Evolutionary conservation across 2,329 filamentous ascomycete genomes (phyloP), one percentile per base, ranked within the genome.

Genomic region (Ascochyta viciae-villosae): DNA sequence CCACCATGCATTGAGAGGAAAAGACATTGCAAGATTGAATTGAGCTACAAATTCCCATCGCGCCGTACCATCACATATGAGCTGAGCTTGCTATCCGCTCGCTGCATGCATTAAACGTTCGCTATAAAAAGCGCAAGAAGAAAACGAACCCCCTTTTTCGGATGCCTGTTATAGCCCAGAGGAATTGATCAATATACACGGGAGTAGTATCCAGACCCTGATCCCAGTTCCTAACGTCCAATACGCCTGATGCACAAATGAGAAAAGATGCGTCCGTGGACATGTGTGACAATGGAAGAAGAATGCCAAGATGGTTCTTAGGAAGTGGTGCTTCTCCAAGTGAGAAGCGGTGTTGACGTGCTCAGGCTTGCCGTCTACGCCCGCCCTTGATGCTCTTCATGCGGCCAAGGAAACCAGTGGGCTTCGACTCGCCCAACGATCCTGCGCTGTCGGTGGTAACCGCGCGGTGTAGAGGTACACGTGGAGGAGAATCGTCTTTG

Each of bases 341-440:
- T 31, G 24, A 41, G 38, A 16, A 34, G 38, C 22, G 9, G n/a
- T 33, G n/a, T 23, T 49, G 31, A 45, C 13, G 15, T 15, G 16
- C 49, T 71, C 65, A 74, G 53, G 67, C 65, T 43, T 71, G 70
- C 40, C 73, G 67, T 60, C 66, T 57, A 31, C 70, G 68, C 22
- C 74, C 73, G 7, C 74, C 74, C 63, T 76, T 76, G 57, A 76
- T 55, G 57, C 70, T 73, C 67, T 76, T 76, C 39, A 76, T 68
- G 41, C 74, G 70, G 57, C 68, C 72, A 26, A 76, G 68, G 53
- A 76, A 76, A 8, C 73, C 73, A 16, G 60, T 63, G 8, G 64
- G 61, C 66, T 74, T 75, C 3, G 63, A 27, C 26, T 68, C 68
- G 27, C 22, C 44, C 19, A 68, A 57, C 10, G 66, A 70, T 15